Percentiles rank a stretch among this genome's conserved stretches.
phyloP scores from a whole-genome alignment of 768 basidiomycete species.

The Galerina sulciceps region DNA sequence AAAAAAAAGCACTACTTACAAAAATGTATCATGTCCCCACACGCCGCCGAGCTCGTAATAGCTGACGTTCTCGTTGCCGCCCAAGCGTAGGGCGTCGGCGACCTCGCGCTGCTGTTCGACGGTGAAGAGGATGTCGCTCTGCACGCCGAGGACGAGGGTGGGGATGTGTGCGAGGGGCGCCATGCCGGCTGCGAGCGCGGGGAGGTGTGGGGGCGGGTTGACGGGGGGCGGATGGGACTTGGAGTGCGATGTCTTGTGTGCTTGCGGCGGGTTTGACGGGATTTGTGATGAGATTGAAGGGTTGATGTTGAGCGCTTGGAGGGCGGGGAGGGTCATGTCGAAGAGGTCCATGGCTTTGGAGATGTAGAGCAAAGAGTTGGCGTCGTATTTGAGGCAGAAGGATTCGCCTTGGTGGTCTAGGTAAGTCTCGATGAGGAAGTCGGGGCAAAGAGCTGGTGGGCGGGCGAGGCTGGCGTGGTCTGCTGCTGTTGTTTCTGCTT shows the following conservation, averaged over 20 bases:
- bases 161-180: constrained; percentile 77
- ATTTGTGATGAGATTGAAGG: constrained; percentile 21
- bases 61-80: constrained; percentile 86
- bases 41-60: constrained; percentile 98
- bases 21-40: constrained; percentile 99
- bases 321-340: constrained; percentile 84
- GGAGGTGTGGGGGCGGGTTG: constrained; percentile 75
- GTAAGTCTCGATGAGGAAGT: constrained; percentile 98
- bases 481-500: constrained; percentile 26
- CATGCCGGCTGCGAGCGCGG: constrained; percentile 80
- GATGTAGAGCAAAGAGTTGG: constrained; percentile 97
- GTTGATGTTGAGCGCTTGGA: constrained; percentile 68
- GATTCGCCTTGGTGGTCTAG: constrained; percentile 97
- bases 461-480: constrained; percentile 33
- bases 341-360: constrained; percentile 99
- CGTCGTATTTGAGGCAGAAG: constrained; percentile 98
- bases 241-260: constrained; percentile 53
- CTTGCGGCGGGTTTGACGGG: constrained; percentile 18
- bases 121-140: constrained; percentile 95
- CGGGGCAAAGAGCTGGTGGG: constrained; percentile 86
- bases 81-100: constrained; percentile 88
- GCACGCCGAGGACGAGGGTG: constrained; percentile 88
- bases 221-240: constrained; percentile 75
- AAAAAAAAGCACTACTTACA: constrained; percentile 54
- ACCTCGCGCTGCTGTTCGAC: constrained; percentile 97